Percentiles rank a stretch among this genome's conserved stretches.
These are phyloP conservation scores for Penicillium sp. DNA, from an alignment of 2,329 filamentous ascomycete species.

Conservation along the genomic window DNA sequence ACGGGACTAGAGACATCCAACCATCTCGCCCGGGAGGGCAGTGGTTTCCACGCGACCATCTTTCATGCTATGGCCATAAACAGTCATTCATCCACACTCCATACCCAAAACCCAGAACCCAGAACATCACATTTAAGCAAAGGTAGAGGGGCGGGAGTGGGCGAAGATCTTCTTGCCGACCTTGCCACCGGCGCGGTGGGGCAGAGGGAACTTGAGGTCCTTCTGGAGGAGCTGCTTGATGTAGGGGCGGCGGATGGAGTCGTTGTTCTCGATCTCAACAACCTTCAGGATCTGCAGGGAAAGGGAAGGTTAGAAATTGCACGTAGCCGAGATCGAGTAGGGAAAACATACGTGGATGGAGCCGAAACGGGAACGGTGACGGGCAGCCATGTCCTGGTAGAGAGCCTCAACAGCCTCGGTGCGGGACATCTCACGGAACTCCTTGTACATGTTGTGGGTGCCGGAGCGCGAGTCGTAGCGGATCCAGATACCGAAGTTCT, in stretches of 20 bases:
- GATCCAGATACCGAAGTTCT: conserved; percentile 99
- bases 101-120: conserved; percentile 36
- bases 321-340: background rate
- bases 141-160: conserved; percentile 91
- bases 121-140: conserved; percentile 72
- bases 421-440: conserved; percentile 99
- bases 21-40: conserved; percentile 39
- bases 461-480: conserved; percentile 99
- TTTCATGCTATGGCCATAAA: conserved; percentile 46
- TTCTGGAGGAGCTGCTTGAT: conserved; percentile 98
- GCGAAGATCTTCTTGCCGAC: conserved; percentile 89
- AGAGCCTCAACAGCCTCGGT: conserved; percentile 93
- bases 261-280: conserved; percentile 91
- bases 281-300: conserved; percentile 86
- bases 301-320: conserved; percentile 15
- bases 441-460: conserved; percentile 99
- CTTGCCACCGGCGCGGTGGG: conserved; percentile 83
- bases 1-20: conserved; percentile 45
- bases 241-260: conserved; percentile 96
- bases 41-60: conserved; percentile 38
- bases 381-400: conserved; percentile 99
- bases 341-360: conserved; percentile 85
- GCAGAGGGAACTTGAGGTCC: conserved; percentile 96
- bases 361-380: conserved; percentile 96
- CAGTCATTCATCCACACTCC: conserved; percentile 46